A percentile compares a stretch with the other conserved stretches of the same genome.
Conservation (phyloP, 2,329 filamentous ascomycete genomes). For the Hortaea sp. region DNA sequence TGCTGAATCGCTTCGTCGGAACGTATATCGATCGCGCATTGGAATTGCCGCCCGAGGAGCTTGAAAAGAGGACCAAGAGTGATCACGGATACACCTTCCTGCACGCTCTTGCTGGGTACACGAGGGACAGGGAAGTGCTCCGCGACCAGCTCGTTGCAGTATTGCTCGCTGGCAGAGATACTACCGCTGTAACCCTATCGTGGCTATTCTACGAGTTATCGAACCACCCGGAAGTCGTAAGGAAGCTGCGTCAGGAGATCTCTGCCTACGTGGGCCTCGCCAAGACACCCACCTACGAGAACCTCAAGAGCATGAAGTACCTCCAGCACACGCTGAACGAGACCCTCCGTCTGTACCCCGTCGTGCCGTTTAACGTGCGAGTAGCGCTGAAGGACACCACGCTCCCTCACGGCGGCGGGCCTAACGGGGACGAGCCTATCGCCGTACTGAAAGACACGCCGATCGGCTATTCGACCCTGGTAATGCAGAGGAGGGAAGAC, state of each 20-base stretch:
- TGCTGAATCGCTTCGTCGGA: conserved; percentile 67
- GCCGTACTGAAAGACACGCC: conserved; percentile 34
- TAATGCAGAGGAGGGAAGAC: conserved; percentile 41
- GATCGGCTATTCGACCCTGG: conserved; percentile 37
- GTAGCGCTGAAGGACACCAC: conserved; percentile 38
- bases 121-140: conserved; percentile 55
- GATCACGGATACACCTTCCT: conserved; percentile 73
- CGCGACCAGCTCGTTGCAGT: conserved; percentile 78
- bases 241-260: conserved; percentile 66
- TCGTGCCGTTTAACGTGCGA: conserved; percentile 42
- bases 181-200: conserved; percentile 69
- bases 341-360: conserved; percentile 38
- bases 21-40: conserved; percentile 68
- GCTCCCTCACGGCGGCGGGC: conserved; percentile 39
- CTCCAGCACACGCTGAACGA: conserved; percentile 41
- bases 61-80: conserved; percentile 61
- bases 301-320: conserved; percentile 84
- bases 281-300: conserved; percentile 55
- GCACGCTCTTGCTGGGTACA: conserved; percentile 73
- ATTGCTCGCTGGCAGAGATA: conserved; percentile 77
- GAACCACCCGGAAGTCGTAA: conserved; percentile 55
- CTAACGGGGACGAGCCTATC: conserved; percentile 35
- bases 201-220: conserved; percentile 78
- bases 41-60: conserved; percentile 57
- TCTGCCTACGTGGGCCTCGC: conserved; percentile 53